phyloP scores from a whole-genome alignment of 345 rosid genomes.

The Punica granatum region DNA sequence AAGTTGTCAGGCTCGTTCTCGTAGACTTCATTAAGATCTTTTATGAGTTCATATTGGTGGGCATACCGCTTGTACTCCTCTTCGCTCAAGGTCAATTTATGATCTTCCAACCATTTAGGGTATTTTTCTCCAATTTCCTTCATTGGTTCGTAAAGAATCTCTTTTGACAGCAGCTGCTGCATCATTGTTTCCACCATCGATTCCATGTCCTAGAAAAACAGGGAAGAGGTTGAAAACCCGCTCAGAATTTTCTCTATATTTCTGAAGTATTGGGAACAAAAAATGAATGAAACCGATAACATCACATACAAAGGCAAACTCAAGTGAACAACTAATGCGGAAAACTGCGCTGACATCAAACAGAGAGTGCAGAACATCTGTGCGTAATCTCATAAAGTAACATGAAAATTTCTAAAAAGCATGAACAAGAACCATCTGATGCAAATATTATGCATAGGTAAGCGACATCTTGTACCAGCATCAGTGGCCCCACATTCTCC shows the following conservation, averaged over 20 bases:
- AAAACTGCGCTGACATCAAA: neutral
- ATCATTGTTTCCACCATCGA: conserved; percentile 95
- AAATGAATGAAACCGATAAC: neutral
- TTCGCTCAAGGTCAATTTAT: conserved; percentile 44
- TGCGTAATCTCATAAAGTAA: neutral
- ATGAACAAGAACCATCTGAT: too few species aligned
- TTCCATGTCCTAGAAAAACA: conserved; percentile 64
- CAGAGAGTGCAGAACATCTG: neutral
- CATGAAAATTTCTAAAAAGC: neutral
- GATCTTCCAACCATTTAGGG: conserved; percentile 90
- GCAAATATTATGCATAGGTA: neutral
- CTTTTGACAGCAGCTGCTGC: conserved; percentile 95
- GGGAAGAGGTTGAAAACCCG: conserved; percentile 1
- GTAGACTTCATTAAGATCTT: conserved; percentile 71
- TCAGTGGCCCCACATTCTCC: neutral
- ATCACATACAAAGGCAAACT: neutral
- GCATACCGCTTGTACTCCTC: conserved; percentile 66
- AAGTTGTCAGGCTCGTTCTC: conserved; percentile 69
- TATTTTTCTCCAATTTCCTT: conserved; percentile 87
- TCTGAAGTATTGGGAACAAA: neutral
- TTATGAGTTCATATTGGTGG: conserved; percentile 66
- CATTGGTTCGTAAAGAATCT: conserved; percentile 97
- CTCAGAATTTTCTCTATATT: neutral
- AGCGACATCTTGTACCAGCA: neutral
- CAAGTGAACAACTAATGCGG: neutral